These are phyloP conservation scores for Albugo laibachii DNA, from an alignment of 352 stramenopile species.

Conservation along the genomic window DNA sequence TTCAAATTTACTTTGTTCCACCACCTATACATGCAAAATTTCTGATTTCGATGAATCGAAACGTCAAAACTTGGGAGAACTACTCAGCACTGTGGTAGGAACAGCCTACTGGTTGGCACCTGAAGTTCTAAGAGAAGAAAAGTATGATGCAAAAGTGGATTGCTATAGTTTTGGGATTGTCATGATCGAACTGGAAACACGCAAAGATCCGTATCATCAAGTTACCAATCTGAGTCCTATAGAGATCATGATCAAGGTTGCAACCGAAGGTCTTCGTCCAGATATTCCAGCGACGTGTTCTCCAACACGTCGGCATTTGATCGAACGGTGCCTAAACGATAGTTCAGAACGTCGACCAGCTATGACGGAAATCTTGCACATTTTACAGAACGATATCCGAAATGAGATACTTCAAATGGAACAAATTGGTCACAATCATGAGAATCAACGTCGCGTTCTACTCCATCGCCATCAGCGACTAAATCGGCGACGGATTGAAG, in stretches of 20 bases:
- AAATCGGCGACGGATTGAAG: constrained; percentile 41
- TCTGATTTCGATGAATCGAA: constrained; percentile 69
- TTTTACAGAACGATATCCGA: constrained; percentile 51
- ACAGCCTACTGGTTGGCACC: constrained; percentile 75
- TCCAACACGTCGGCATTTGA: constrained; percentile 36
- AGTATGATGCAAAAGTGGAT: constrained; percentile 66
- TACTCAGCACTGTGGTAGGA: constrained; percentile 59
- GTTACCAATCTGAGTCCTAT: constrained; percentile 36
- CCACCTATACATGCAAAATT: constrained; percentile 62
- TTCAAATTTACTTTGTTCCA: constrained; percentile 51
- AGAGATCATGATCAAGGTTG: constrained; percentile 67
- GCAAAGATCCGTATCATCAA: constrained; percentile 52
- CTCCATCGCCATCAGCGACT: constrained; percentile 60
- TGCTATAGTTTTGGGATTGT: constrained; percentile 81
- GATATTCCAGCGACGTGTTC: constrained; percentile 41
- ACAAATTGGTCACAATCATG: constrained; percentile 5
- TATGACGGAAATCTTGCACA: constrained; percentile 60
- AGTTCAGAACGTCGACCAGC: constrained; percentile 32
- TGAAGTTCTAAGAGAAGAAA: constrained; percentile 65
- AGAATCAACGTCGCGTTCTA: constrained; percentile 36
- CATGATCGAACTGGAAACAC: constrained; percentile 61
- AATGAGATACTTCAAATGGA: constrained; percentile 37
- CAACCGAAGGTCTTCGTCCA: constrained; percentile 28
- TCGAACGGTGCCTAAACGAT: constrained; percentile 36
- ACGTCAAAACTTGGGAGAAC: constrained; percentile 12